These are phyloP conservation scores for Neurospora cerealis DNA, from an alignment of 495 filamentous ascomycete species.

Conservation along the genomic window DNA sequence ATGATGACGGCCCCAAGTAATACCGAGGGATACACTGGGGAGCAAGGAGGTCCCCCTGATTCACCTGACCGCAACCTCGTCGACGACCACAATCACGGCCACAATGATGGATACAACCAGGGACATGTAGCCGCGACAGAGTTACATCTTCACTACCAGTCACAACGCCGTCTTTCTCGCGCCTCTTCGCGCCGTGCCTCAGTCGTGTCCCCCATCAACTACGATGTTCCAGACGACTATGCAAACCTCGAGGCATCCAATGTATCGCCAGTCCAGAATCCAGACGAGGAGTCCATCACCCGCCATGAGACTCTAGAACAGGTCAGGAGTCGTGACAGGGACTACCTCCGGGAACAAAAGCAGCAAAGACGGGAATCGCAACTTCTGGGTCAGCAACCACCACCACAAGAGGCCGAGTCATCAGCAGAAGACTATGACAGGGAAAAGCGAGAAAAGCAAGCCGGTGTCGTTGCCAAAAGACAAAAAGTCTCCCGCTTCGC, in stretches of 20 bases:
- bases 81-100: neutral
- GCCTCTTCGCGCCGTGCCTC: slow-evolving; percentile 1
- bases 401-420: slow-evolving; percentile 1
- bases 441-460: neutral
- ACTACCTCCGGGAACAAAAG: slow-evolving; percentile 9
- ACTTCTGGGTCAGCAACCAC: neutral
- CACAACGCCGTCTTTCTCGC: neutral
- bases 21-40: neutral
- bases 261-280: slow-evolving; percentile 36
- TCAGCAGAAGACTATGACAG: slow-evolving; percentile 2
- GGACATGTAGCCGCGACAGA: neutral
- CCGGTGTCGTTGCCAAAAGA: neutral
- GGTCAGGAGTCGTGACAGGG: slow-evolving; percentile 13
- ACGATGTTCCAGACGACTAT: slow-evolving; percentile 39
- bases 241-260: slow-evolving; percentile 37
- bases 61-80: neutral
- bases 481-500: slow-evolving; percentile 38
- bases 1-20: neutral
- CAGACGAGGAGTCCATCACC: slow-evolving; percentile 24
- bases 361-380: neutral
- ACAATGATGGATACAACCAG: neutral
- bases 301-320: slow-evolving; percentile 21
- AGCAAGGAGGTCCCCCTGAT: neutral
- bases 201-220: slow-evolving; percentile 14
- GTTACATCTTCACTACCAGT: neutral